A percentile compares a stretch with the other conserved stretches of the same genome.
Evolutionary conservation across 805 yeast species (phyloP).

Genomic region (Komagataella mondaviorum): DNA sequence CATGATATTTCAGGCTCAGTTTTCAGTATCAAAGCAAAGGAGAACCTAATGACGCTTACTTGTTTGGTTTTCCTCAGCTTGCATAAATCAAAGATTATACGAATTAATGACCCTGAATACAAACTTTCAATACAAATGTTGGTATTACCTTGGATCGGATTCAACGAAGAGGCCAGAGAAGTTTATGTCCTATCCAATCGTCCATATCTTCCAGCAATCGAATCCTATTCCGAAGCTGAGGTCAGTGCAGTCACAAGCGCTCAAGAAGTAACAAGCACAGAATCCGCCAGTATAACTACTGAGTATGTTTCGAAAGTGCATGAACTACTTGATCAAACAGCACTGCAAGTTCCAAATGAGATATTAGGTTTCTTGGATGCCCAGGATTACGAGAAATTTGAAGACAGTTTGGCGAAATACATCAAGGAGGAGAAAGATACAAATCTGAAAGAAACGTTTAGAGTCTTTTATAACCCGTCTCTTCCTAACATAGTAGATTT

Average conservation of each 20-base stretch:
- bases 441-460: not conserved
- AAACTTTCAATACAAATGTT: slow-evolving; percentile 45
- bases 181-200: slow-evolving; percentile 15
- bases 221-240: not conserved
- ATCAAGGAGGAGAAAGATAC: not conserved
- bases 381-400: not conserved
- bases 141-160: slow-evolving; percentile 52
- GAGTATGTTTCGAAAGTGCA: not conserved
- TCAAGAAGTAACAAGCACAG: not conserved
- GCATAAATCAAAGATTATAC: slow-evolving; percentile 21
- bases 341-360: not conserved
- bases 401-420: not conserved
- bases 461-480: not conserved
- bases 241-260: not conserved
- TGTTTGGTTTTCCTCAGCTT: not conserved
- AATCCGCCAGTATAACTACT: not conserved
- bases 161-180: slow-evolving; percentile 47
- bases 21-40: not conserved
- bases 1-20: not conserved
- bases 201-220: not conserved
- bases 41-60: not conserved
- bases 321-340: not conserved
- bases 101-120: slow-evolving; percentile 35
- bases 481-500: not conserved
- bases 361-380: not conserved